These are phyloP conservation scores for Spencermartinsiella europaea DNA, from an alignment of 805 yeast species.

Conservation along the genomic window DNA sequence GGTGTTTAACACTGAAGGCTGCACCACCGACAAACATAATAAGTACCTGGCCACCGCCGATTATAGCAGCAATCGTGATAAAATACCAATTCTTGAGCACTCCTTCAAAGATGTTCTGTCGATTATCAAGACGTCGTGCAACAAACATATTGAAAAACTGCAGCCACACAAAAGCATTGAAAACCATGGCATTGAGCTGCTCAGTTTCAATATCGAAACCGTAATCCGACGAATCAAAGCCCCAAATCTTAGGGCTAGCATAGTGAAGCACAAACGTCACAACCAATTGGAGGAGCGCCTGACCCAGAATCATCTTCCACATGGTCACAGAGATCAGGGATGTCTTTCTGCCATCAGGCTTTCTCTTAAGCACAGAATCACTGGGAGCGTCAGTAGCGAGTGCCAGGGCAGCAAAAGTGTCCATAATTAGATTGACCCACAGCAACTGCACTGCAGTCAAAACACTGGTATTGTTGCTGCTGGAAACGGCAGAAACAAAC, in stretches of 20 bases:
- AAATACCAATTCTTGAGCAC: conserved; percentile 80
- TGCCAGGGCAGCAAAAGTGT: conserved; percentile 95
- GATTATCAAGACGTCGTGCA: conserved; percentile 80
- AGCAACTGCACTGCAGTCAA: conserved; percentile 94
- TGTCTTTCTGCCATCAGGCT: conserved; percentile 75
- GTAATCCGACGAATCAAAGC: not conserved
- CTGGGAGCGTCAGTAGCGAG: conserved; percentile 97
- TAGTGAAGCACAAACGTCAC: conserved; percentile 81
- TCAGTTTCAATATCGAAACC: conserved; percentile 24
- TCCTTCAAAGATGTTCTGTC: conserved; percentile 79
- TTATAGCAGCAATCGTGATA: conserved; percentile 60
- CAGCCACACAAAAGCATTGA: conserved; percentile 96
- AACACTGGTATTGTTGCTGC: conserved; percentile 74
- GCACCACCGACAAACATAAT: conserved; percentile 98
- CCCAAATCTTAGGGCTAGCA: conserved; percentile 60
- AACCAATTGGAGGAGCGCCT: conserved; percentile 68
- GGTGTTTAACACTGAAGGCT: conserved; percentile 78
- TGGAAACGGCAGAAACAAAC: conserved; percentile 87
- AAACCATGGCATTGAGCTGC: conserved; percentile 77
- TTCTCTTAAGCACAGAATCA: conserved; percentile 66
- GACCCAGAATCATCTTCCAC: conserved; percentile 98
- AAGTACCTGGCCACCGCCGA: conserved; percentile 78
- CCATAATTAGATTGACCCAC: conserved; percentile 98
- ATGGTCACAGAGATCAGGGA: conserved; percentile 84
- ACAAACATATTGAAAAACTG: conserved; percentile 92